Base-by-base conservation (phyloP, 805 yeast species). In the Naumovozyma dairenensis region DNA sequence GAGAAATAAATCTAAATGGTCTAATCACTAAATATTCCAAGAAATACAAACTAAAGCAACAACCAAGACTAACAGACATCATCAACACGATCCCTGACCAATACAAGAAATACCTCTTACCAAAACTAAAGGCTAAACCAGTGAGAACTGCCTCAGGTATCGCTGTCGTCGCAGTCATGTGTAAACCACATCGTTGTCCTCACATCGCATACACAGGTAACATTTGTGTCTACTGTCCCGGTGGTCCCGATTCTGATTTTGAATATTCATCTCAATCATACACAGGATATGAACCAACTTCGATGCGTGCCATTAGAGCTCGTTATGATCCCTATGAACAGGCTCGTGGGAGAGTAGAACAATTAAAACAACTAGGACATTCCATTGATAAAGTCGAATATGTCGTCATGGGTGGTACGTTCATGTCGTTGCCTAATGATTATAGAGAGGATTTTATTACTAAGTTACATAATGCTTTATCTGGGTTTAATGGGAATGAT, bases 101-200 rank as follows among this genome's bases (percentile, higher is more conserved):
- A 54, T 81, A 89, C 60, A 85, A 84, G 59, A 85, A 85, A 55
- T 86, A 86, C 51, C 62, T 92, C 35, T 67, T 92, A 25, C 98
- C 97, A 2, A 87, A 87, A 60, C 67, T 92, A 29, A 84, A 92
- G 61, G 98, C 98, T n/a, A 92, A 92, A 59, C 98, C 98, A 0
- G 97, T 92, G 29, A 72, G 98, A 60, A 92, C 98, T 0, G 98
- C 98, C 0, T 82, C 94, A 8, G 98, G 98, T 49, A 94, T 92
- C 38, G 98, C 98, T 7, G 98, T 92, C 15, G 97, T 92, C 29
- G 98, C 98, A 0, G 97, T 92, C 21, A 92, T 92, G 97, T 87
- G 96, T 65, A 92, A 92, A 59, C 98, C 98, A 2, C 98, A 92
- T 59, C 72, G 98, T 63, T 92, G 98, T 61, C 98, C 98, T 18